Evolutionary conservation across 345 rosid genomes (phyloP).

Genomic region (Psidium friedrichsthalianum): DNA sequence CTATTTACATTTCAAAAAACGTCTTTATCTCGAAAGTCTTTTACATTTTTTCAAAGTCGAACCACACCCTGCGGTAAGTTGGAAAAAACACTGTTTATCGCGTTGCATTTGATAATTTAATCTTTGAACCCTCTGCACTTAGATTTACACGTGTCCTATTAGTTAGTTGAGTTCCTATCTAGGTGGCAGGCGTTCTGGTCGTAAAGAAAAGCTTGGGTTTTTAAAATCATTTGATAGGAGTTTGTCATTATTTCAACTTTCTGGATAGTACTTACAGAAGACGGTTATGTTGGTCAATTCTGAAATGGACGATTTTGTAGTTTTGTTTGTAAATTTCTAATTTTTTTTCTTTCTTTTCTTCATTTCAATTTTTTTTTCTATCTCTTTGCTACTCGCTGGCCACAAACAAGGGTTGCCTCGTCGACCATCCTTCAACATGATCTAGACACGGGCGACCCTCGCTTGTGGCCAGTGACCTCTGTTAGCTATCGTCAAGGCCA

Average conservation of each 20-base stretch:
- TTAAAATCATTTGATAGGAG: neutral
- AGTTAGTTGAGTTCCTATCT: neutral
- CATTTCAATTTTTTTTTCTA: neutral
- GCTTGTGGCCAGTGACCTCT: neutral
- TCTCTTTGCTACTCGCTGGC: neutral
- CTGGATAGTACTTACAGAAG: neutral
- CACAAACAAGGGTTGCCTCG: neutral
- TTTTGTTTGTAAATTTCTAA: neutral
- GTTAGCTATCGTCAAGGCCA: too few relatives aligned
- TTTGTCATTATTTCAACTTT: neutral
- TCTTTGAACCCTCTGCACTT: neutral
- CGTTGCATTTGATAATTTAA: too few relatives aligned
- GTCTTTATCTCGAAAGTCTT: too few relatives aligned
- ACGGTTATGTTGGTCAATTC: neutral
- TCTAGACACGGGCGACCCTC: neutral
- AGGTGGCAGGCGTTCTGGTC: neutral
- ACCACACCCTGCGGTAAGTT: too few relatives aligned
- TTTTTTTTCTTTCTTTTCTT: accelerated
- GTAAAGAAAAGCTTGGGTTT: neutral
- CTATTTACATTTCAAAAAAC: too few relatives aligned
- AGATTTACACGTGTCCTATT: neutral
- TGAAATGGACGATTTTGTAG: neutral
- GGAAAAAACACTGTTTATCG: too few relatives aligned
- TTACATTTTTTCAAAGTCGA: too few relatives aligned
- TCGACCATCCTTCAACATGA: neutral